Percentiles rank a stretch among this genome's conserved stretches.
These are phyloP conservation scores for Saccharomyces cerevisiae DNA, from an alignment of 805 yeast genomes.

Conservation along the genomic window DNA sequence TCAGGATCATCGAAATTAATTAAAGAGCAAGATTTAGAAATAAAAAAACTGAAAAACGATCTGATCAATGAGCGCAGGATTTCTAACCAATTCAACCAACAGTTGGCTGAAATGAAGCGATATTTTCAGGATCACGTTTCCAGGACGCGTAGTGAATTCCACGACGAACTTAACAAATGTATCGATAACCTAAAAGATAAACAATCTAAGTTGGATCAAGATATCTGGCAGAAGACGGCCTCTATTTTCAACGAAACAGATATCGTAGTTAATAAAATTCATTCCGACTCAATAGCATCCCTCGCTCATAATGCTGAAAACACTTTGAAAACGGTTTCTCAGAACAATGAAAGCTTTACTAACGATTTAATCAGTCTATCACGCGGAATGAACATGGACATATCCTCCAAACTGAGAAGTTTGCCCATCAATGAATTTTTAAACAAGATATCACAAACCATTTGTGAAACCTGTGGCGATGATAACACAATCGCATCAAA, in stretches of 20 bases:
- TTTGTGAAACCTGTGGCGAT: background rate
- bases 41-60: constrained; percentile 7
- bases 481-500: background rate
- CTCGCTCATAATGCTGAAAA: background rate
- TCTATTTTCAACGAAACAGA: background rate
- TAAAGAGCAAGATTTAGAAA: background rate
- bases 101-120: constrained; percentile 4
- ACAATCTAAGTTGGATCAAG: background rate
- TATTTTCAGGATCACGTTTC: constrained; percentile 10
- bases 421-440: background rate
- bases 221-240: background rate
- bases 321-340: background rate
- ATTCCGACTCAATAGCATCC: background rate
- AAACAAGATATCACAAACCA: background rate
- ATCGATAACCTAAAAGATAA: background rate
- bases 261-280: background rate
- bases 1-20: background rate
- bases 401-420: background rate
- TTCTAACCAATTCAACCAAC: constrained; percentile 3
- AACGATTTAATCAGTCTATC: background rate
- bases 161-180: background rate
- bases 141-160: constrained; percentile 4
- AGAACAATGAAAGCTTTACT: background rate
- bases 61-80: constrained; percentile 6
- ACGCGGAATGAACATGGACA: background rate